phyloP scores from a whole-genome alignment of 2,329 filamentous ascomycete species.

The Akanthomyces lecanii region DNA sequence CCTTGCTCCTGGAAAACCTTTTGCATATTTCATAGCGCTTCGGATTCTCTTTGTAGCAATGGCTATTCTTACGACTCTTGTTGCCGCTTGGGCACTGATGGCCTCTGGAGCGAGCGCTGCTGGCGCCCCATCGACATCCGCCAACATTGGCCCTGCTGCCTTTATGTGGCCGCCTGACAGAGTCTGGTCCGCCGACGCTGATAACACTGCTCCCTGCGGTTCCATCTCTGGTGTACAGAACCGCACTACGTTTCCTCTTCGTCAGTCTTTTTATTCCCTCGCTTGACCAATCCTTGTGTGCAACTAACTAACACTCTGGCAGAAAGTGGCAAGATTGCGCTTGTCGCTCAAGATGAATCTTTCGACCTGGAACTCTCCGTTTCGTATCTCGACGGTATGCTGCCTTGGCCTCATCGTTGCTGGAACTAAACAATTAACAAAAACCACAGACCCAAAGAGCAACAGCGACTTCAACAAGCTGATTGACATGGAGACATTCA shows the following conservation, averaged over 20 bases:
- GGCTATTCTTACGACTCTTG: conserved; percentile 21
- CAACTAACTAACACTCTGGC: neutral
- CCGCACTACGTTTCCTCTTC: conserved; percentile 53
- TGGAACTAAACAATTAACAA: neutral
- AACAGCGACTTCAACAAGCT: conserved; percentile 39
- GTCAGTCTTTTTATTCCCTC: conserved; percentile 28
- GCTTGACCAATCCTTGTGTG: neutral
- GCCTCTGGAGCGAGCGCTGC: conserved; percentile 15
- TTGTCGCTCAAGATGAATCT: conserved; percentile 55
- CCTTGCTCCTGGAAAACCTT: neutral
- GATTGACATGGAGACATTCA: conserved; percentile 32
- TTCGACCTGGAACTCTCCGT: conserved; percentile 51
- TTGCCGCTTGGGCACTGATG: conserved; percentile 1
- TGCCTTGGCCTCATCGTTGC: neutral
- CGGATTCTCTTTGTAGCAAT: conserved; percentile 14
- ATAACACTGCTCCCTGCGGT: conserved; percentile 56
- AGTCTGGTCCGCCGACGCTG: conserved; percentile 48
- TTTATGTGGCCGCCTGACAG: conserved; percentile 59
- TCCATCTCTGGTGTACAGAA: conserved; percentile 43
- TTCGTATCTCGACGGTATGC: conserved; percentile 46
- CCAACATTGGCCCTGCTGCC: conserved; percentile 50
- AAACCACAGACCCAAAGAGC: conserved; percentile 33
- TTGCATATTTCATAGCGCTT: too few species aligned
- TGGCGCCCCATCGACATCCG: conserved; percentile 13
- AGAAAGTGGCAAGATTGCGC: conserved; percentile 52